Base-by-base conservation (phyloP, 1,284 basidiomycete species). In the Gymnopus androsaceus region DNA sequence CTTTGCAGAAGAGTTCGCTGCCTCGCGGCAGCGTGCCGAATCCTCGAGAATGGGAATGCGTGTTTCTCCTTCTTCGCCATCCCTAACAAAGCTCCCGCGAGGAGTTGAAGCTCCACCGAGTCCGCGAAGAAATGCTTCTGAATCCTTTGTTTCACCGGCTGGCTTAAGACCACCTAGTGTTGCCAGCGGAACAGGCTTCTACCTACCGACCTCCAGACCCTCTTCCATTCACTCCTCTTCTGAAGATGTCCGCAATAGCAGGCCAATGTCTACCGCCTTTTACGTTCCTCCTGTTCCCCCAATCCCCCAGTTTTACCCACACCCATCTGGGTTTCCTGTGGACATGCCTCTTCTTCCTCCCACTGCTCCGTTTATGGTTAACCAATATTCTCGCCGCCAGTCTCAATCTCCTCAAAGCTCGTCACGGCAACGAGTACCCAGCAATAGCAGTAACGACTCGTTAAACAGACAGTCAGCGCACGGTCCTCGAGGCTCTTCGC, bases 281-380 rank as follows among this genome's bases (percentile, higher is more conserved):
- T 63, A 60, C 55, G 70, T 71, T 57, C 66, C 68, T 6, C 66
- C 60, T 62, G 70, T 71, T 58, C 66, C 68, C 3, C 66, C 49
- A 61, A 50, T 50, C 28, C 33, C 48, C 11, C 48, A 37, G 9
- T 50, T 38, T 60, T 56, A 42, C 65, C 53, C 59, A 58, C 66
- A 38, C 21, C 48, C 37, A 37, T 37, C 36, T 56, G 65, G 59
- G 58, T 67, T 67, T 51, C 65, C 64, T 56, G 67, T 77, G 67
- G 79, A 83, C 48, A 81, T 82, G 79, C 85, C 87, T 11, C 73
- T 90, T 11, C 75, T 90, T 33, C 88, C 87, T n/a, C 88, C 87
- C 1, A 76, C 82, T 1, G 80, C 87, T 27, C 87, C 88, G 14
- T 90, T 90, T 69, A 88, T 90, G 85, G 77, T 85, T 71, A 81